A percentile compares a stretch with the other conserved stretches of the same genome.
phyloP scores from a whole-genome alignment of 2,329 filamentous ascomycete species.

The Penicillium sp. region DNA sequence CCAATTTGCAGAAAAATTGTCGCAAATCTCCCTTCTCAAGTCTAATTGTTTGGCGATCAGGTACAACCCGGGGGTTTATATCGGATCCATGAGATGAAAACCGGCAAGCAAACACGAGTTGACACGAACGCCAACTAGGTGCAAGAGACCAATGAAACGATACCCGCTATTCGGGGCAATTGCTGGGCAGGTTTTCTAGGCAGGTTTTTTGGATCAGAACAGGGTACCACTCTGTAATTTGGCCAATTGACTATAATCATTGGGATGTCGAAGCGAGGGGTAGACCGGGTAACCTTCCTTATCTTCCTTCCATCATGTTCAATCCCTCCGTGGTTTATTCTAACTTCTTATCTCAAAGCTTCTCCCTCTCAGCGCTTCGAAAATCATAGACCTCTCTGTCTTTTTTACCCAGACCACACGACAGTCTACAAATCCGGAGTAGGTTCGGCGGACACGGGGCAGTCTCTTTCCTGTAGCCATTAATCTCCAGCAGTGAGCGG shows the following conservation, averaged over 20 bases:
- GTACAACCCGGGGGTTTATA: neutral
- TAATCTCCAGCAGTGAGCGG: neutral
- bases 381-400: neutral
- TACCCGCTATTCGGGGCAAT: neutral
- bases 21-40: neutral
- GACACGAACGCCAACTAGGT: neutral
- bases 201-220: neutral
- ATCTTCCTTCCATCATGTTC: neutral
- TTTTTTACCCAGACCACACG: constrained; percentile 17
- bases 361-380: neutral
- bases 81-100: neutral
- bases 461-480: neutral
- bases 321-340: neutral
- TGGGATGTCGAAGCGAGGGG: constrained; percentile 1
- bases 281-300: constrained; percentile 4
- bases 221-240: constrained; percentile 1
- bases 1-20: neutral
- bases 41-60: neutral
- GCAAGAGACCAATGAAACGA: neutral
- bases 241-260: neutral
- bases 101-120: neutral
- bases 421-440: constrained; percentile 15
- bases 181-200: neutral
- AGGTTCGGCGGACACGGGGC: constrained; percentile 5
- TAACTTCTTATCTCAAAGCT: neutral